These are phyloP conservation scores for Nothophytophthora sp. DNA, from an alignment of 352 stramenopile species.

Conservation along the genomic window DNA sequence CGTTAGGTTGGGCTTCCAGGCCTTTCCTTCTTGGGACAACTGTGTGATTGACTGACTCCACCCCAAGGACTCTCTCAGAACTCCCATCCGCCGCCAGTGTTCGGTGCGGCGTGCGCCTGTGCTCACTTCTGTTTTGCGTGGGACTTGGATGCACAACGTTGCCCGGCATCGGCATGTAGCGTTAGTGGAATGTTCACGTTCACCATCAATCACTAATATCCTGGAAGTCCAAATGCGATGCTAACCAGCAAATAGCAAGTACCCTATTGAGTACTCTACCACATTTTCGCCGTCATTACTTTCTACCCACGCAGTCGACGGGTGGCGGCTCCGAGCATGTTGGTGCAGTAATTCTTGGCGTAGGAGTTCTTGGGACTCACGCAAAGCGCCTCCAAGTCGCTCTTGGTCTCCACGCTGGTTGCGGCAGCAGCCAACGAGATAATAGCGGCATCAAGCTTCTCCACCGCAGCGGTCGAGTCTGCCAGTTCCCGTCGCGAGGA, in stretches of 20 bases:
- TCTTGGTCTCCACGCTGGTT: conserved; percentile 32
- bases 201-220: too few relatives aligned
- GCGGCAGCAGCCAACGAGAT: conserved; percentile 22
- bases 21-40: too few relatives aligned
- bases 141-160: too few relatives aligned
- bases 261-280: conserved; percentile 13
- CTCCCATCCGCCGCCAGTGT: too few relatives aligned
- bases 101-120: too few relatives aligned
- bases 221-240: neutral
- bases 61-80: too few relatives aligned
- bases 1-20: too few relatives aligned
- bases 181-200: too few relatives aligned
- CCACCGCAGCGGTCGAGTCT: conserved; percentile 20
- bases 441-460: conserved; percentile 29
- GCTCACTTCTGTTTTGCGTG: too few relatives aligned
- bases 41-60: too few relatives aligned
- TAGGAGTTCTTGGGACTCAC: conserved; percentile 30
- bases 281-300: neutral
- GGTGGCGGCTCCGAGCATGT: conserved; percentile 27
- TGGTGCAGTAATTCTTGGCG: conserved; percentile 36
- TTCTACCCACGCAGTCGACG: conserved; percentile 25
- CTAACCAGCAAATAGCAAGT: conserved; percentile 2
- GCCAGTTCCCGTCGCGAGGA: conserved; percentile 14
- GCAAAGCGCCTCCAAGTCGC: conserved; percentile 28
- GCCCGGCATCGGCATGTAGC: too few relatives aligned